phyloP scores from a whole-genome alignment of 1,284 basidiomycete genomes.

The Cystobasidium pallidum region DNA sequence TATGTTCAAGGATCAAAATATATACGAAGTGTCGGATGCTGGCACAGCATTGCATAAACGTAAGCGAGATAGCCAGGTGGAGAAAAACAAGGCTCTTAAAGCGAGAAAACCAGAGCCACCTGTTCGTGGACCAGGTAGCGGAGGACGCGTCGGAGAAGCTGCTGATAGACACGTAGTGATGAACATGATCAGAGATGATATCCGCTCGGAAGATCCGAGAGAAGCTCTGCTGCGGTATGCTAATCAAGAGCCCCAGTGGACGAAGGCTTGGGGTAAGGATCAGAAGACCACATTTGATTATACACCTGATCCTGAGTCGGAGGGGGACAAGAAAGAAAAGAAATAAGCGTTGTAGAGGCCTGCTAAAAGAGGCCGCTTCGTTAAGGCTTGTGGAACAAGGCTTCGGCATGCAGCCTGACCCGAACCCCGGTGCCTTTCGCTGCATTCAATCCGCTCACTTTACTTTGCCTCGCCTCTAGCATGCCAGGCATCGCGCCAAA shows the following conservation, averaged over 20 bases:
- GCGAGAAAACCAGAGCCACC: slow-evolving; percentile 88
- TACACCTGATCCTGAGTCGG: slow-evolving; percentile 27
- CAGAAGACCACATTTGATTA: slow-evolving; percentile 36
- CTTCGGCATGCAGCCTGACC: too few relatives aligned
- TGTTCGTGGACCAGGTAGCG: slow-evolving; percentile 84
- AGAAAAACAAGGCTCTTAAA: slow-evolving; percentile 81
- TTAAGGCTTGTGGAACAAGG: too few relatives aligned
- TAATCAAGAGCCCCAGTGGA: slow-evolving; percentile 54
- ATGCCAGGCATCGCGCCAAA: too few relatives aligned
- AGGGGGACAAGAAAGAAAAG: slow-evolving; percentile 6
- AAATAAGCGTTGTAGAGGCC: background rate
- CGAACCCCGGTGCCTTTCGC: too few relatives aligned
- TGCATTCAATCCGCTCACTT: too few relatives aligned
- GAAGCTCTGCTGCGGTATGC: slow-evolving; percentile 96
- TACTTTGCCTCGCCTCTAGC: too few relatives aligned
- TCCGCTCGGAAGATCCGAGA: slow-evolving; percentile 87
- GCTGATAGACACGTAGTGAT: slow-evolving; percentile 95
- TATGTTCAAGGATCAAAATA: slow-evolving; percentile 82
- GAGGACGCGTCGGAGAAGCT: slow-evolving; percentile 90
- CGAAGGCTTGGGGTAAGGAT: slow-evolving; percentile 40
- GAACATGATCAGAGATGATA: slow-evolving; percentile 83
- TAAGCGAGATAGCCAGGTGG: slow-evolving; percentile 66
- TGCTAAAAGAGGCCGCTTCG: too few relatives aligned
- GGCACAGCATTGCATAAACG: slow-evolving; percentile 53
- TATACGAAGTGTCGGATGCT: slow-evolving; percentile 50